Base-by-base conservation (phyloP, 2,329 filamentous ascomycete genomes). In the Xylariaceae sp. region DNA sequence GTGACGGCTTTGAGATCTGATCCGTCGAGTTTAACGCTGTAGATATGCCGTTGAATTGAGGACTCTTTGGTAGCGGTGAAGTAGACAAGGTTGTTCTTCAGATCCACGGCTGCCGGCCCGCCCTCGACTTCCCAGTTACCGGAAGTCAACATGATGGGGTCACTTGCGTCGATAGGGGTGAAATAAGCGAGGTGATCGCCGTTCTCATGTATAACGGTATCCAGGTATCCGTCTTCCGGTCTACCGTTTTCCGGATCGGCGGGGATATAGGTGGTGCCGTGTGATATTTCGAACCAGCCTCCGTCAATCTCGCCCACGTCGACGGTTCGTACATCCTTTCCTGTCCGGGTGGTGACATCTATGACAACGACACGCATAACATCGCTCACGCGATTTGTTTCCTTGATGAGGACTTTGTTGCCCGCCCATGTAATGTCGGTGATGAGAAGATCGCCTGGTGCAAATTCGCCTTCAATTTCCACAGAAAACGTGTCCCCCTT, bases 161-260 rank as follows among this genome's bases (percentile, higher is more conserved):
- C 76, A 0, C 87, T 76, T 63, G 85, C 91, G 63, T 97, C 88
- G 50, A 97, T 72, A 2, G 94, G 92, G 0, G 87, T 86, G 68
- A 96, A 99, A 73, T 97, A 97, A 0, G 88, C 94, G 49, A 99
- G 75, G 65, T 99, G 94, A 63, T 97, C 89, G 63, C 88, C 89
- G 53, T 91, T 86, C 26, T 95, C 81, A 66, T 95, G 79, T 53
- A 97, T 87, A 56, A 97, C 76, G 0, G 88, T 91, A 70, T 99
- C 94, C 58, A 99, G 85, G 66, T 99, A 99, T 27, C 94, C 94
- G 70, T 96, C 91, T 4, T 92, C 72, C 1, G 81, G 77, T 27
- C 91, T 85, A 11, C 88, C 89, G 59, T 88, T 89, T 8, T 74
- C 70, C 27, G 87, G 80, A 68, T 96, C 89, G 3, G 90, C 88